phyloP scores from a whole-genome alignment of 257 asterid genomes.

The Cordia subcordata region DNA sequence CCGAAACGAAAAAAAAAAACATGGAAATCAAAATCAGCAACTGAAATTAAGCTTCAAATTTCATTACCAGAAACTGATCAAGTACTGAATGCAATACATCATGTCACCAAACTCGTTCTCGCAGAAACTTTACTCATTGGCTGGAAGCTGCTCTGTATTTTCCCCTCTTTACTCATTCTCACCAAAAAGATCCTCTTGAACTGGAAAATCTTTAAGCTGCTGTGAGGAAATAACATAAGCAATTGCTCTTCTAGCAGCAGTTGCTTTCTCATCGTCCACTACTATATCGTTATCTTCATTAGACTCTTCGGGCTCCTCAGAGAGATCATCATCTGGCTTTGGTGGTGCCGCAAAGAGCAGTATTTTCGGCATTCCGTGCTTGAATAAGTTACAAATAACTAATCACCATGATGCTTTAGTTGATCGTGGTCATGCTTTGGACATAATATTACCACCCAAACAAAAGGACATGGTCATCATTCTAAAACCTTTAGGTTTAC shows the following conservation, averaged over 20 bases:
- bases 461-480: no score
- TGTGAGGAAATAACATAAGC: slow-evolving; percentile 61
- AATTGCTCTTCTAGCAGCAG: slow-evolving; percentile 60
- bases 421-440: no score
- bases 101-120: no score
- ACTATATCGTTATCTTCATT: slow-evolving; percentile 22
- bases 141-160: slow-evolving; percentile 12
- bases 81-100: no score
- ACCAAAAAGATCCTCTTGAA: slow-evolving; percentile 59
- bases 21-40: no score
- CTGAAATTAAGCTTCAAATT: no score
- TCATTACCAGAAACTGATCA: no score
- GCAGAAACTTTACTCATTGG: slow-evolving; percentile 3
- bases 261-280: slow-evolving; percentile 32
- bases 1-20: no score
- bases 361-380: slow-evolving; percentile 30
- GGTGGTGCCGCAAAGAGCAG: slow-evolving; percentile 85
- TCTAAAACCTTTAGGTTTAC: no score
- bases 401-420: no score
- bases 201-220: slow-evolving; percentile 59
- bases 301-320: slow-evolving; percentile 26
- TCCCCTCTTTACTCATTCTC: slow-evolving; percentile 60
- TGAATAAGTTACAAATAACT: no score
- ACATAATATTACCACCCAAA: no score
- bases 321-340: slow-evolving; percentile 34